Conservation (phyloP, 2,329 filamentous ascomycete species). For the Raffaelea ambrosiae region DNA sequence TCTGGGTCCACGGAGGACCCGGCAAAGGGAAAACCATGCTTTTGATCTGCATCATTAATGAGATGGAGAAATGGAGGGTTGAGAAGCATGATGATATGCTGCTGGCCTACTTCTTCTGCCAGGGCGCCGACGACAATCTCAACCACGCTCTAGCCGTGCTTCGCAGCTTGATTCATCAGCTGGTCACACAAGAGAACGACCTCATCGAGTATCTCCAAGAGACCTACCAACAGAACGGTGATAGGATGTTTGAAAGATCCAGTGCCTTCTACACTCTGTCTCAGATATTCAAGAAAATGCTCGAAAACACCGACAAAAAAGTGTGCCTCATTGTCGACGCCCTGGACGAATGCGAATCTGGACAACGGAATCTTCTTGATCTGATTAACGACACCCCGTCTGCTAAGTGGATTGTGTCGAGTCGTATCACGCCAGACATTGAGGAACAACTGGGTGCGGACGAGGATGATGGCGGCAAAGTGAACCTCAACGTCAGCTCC, state of each 20-base stretch:
- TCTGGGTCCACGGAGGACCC: conserved; percentile 14
- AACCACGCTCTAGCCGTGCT: conserved; percentile 22
- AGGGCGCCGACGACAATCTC: conserved; percentile 18
- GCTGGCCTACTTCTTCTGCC: conserved; percentile 23
- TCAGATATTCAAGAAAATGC: conserved; percentile 28
- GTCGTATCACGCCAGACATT: conserved; percentile 29
- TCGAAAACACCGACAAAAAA: conserved; percentile 21
- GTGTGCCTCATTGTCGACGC: conserved; percentile 35
- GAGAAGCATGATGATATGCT: too few species aligned
- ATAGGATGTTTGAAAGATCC: neutral
- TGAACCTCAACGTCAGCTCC: conserved; percentile 28
- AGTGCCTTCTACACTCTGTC: conserved; percentile 15
- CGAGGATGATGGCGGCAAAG: conserved; percentile 13
- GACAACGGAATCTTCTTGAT: conserved; percentile 20
- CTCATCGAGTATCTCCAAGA: conserved; percentile 25
- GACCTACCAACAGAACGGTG: conserved; percentile 21
- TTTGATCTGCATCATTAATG: conserved; percentile 23
- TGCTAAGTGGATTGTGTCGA: conserved; percentile 35
- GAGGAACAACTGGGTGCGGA: conserved; percentile 18
- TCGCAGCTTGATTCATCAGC: conserved; percentile 20
- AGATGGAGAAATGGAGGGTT: conserved; percentile 13
- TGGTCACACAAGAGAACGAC: conserved; percentile 18
- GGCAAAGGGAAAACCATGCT: conserved; percentile 15
- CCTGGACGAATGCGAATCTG: conserved; percentile 33
- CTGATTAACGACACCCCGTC: conserved; percentile 21